Conservation (phyloP, 306 rosid species). For the Pterocarpus macrocarpus region DNA sequence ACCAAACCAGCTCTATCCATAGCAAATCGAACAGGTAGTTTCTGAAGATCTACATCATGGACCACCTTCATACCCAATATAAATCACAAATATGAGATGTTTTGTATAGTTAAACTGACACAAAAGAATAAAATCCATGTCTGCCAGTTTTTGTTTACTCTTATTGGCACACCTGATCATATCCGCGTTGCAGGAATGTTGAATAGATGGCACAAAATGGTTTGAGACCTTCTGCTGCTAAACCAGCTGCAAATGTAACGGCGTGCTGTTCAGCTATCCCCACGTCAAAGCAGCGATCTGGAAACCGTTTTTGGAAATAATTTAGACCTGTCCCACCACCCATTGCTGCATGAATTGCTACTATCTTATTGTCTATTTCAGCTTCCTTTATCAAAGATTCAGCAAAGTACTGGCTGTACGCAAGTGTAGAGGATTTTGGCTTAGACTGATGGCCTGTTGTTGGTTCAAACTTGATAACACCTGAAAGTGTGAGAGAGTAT, state of each 20-base stretch:
- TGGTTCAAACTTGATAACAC: slow-evolving; percentile 78
- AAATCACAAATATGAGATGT: slow-evolving; percentile 7
- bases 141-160: neutral
- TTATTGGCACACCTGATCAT: slow-evolving; percentile 68
- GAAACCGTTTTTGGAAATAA: slow-evolving; percentile 78
- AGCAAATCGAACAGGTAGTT: slow-evolving; percentile 79
- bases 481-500: slow-evolving; percentile 48
- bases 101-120: neutral
- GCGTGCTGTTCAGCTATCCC: slow-evolving; percentile 93
- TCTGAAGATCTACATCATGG: slow-evolving; percentile 87
- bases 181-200: slow-evolving; percentile 84
- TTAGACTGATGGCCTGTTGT: slow-evolving; percentile 73
- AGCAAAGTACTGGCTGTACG: slow-evolving; percentile 75
- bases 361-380: slow-evolving; percentile 68
- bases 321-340: slow-evolving; percentile 86
- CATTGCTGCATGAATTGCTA: slow-evolving; percentile 90
- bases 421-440: slow-evolving; percentile 60
- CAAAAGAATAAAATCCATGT: neutral
- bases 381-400: slow-evolving; percentile 85
- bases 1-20: slow-evolving; percentile 85
- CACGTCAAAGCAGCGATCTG: slow-evolving; percentile 79
- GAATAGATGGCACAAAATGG: slow-evolving; percentile 89
- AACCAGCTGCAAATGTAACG: slow-evolving; percentile 82
- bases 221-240: slow-evolving; percentile 82
- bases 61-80: slow-evolving; percentile 59